Conservation (phyloP, 2,329 filamentous ascomycete species). For the Monilinia fructicola region DNA sequence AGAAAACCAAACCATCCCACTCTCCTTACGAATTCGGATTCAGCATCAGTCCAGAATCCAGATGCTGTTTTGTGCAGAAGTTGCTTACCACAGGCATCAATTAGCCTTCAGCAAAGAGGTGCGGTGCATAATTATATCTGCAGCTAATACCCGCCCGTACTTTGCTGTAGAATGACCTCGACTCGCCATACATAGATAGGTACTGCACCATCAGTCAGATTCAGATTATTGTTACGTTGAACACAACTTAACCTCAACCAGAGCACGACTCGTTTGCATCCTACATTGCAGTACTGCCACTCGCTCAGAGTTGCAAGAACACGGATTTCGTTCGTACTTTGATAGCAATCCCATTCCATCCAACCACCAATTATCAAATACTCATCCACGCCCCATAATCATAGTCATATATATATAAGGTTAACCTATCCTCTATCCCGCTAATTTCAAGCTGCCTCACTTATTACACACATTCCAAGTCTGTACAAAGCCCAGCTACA, state of each 20-base stretch:
- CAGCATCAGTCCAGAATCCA: slow-evolving; percentile 1
- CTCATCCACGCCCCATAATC: background rate
- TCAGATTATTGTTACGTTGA: background rate
- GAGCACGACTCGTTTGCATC: background rate
- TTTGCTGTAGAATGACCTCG: no score
- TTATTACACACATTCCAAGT: no score
- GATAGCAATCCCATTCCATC: background rate
- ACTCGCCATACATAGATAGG: no score
- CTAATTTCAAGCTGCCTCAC: no score
- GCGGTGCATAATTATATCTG: no score
- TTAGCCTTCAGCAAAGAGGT: background rate
- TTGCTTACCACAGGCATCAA: background rate
- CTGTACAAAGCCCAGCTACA: no score
- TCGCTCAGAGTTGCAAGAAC: no score
- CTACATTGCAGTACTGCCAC: no score
- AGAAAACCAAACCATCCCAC: background rate
- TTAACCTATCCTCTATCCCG: background rate
- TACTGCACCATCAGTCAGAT: no score
- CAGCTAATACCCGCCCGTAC: background rate
- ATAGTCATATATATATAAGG: background rate
- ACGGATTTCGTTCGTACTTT: no score
- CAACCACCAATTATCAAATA: slow-evolving; percentile 12
- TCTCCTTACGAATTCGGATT: background rate
- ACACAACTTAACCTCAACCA: slow-evolving; percentile 7
- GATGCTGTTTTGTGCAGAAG: background rate